Conservation (phyloP, 768 basidiomycete genomes). For the Neoboletus magnificus region DNA sequence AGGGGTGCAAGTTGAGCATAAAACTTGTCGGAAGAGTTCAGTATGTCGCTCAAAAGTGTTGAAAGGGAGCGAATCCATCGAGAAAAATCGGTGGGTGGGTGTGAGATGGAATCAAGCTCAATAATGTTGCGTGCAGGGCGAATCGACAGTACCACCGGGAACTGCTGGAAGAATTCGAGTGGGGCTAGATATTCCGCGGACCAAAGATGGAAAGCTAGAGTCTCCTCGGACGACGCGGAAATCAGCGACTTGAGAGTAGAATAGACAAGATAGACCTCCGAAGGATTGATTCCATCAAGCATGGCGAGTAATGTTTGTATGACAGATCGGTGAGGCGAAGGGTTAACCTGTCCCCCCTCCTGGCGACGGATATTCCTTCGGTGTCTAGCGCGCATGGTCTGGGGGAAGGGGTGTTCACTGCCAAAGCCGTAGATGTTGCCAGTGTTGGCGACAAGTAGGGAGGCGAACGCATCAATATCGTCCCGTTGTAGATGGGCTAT, state of each 20-base stretch:
- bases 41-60: constrained; percentile 52
- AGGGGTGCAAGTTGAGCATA: constrained; percentile 67
- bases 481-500: constrained; percentile 52
- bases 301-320: constrained; percentile 53
- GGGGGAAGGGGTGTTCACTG: constrained; percentile 44
- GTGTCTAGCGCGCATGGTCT: constrained; percentile 42
- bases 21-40: constrained; percentile 55
- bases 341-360: constrained; percentile 17
- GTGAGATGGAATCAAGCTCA: constrained; percentile 33
- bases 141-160: constrained; percentile 35
- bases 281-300: constrained; percentile 49
- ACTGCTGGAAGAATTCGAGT: constrained; percentile 48
- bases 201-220: constrained; percentile 29
- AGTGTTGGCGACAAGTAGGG: constrained; percentile 53
- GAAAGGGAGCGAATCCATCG: constrained; percentile 63
- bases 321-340: constrained; percentile 47
- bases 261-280: constrained; percentile 57
- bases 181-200: constrained; percentile 42
- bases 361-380: constrained; percentile 8
- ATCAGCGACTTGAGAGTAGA: constrained; percentile 58
- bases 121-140: constrained; percentile 36
- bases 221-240: constrained; percentile 36
- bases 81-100: constrained; percentile 48
- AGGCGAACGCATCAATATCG: constrained; percentile 71
- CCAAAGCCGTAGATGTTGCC: constrained; percentile 64